These are phyloP conservation scores for Diospyros lotus DNA, from an alignment of 148 eudicot species.

Conservation along the genomic window DNA sequence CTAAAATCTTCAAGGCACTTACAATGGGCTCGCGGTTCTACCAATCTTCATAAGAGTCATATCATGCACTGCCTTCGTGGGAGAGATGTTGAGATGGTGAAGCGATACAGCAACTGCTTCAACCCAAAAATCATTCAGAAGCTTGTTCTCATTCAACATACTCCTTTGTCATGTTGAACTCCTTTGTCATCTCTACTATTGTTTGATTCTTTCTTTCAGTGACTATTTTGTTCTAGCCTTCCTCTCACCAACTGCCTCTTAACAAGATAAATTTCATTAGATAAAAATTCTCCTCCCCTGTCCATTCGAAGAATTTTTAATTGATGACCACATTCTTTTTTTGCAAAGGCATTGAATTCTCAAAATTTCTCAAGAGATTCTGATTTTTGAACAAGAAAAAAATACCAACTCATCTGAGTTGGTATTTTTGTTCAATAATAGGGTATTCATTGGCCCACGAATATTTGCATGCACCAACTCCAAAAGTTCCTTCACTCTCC, in stretches of 20 bases:
- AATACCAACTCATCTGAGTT: neutral
- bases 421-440: neutral
- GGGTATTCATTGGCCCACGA: neutral
- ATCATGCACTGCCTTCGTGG: neutral
- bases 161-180: no score
- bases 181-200: neutral
- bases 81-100: neutral
- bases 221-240: neutral
- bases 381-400: neutral
- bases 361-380: neutral
- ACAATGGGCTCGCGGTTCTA: neutral
- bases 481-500: neutral
- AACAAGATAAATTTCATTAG: neutral
- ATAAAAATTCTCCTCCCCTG: neutral
- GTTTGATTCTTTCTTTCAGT: neutral
- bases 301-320: neutral
- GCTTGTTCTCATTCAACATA: neutral
- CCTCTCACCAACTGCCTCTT: neutral
- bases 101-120: neutral
- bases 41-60: neutral
- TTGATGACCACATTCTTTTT: neutral
- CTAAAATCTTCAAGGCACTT: neutral
- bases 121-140: neutral
- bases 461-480: neutral
- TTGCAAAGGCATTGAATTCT: neutral